Base-by-base conservation (phyloP, 352 stramenopile genomes). In the Globisporangium perplexum region DNA sequence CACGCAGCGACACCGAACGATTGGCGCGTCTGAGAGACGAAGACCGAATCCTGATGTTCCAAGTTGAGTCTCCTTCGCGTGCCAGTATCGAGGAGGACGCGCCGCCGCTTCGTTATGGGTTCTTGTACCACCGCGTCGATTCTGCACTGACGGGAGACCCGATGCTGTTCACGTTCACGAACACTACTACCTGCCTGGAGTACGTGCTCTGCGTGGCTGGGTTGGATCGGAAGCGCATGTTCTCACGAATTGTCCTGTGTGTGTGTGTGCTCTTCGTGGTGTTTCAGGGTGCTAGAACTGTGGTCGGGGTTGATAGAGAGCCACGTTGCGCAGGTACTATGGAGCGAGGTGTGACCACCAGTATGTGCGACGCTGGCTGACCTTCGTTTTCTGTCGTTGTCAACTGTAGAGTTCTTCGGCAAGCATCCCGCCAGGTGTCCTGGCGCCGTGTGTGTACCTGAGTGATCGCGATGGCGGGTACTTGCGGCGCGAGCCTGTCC, bases 31-130 rank as follows among this genome's bases (percentile, higher is more conserved):
- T 92, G 38, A 65, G 82, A 51, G 74, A 88, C 51, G 82, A 89
- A 63, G 82, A 92, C 51, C 77, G 79, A 1, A 83, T 90, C 42
- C 57, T 92, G 24, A 70, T 85, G 61, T 92, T 88, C 55, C 63
- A 88, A 50, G 63, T 90, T 23, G 69, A 77, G 24, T 47, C 60
- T 42, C 57, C 64, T 28, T 42, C 61, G 20, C 58, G 59, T 36
- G 39, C 57, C 42, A 55, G 55, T 23, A 47, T 65, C 12, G 46
- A 62, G 14, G 53, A 55, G 4, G 47, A 63, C 22, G 23, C 45
- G 22, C 58, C 69, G 42, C 43, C 54, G 12, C 33, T 73, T n/a
- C 63, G 71, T 12, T 83, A 83, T 35, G 79, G 76, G 11, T 93
- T 93, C 45, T 63, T 89, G 5, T 93, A 93, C 63, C 77, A 90